These are phyloP conservation scores for Pseudogymnoascus sp. DNA, from an alignment of 2,329 filamentous ascomycete genomes.

Conservation along the genomic window DNA sequence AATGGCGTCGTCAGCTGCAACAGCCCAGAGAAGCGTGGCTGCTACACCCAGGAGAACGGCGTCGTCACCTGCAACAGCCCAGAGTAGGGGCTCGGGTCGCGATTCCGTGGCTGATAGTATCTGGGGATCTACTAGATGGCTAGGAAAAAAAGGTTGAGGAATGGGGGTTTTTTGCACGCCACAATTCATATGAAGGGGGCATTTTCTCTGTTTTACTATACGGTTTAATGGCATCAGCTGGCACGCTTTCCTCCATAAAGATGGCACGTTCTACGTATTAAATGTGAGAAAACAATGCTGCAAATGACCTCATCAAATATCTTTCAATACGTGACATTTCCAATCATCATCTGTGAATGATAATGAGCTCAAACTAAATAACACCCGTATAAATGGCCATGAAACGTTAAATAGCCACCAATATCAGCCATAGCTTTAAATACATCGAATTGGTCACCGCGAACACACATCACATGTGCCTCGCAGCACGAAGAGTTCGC, in stretches of 20 bases:
- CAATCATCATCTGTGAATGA: neutral
- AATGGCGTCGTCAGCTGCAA: too few relatives aligned
- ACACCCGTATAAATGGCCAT: neutral
- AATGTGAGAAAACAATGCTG: neutral
- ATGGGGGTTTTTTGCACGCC: constrained; percentile 62
- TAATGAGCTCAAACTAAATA: neutral
- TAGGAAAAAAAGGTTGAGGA: constrained; percentile 60
- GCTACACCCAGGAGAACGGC: neutral
- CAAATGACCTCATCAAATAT: neutral
- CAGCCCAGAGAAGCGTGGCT: too few relatives aligned
- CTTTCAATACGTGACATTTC: neutral
- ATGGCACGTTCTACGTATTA: neutral
- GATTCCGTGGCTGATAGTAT: constrained; percentile 31
- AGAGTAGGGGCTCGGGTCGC: too few relatives aligned
- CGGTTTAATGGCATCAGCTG: neutral
- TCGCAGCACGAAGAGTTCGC: neutral
- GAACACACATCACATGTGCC: neutral
- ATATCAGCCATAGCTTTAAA: neutral
- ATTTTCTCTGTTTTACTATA: constrained; percentile 10
- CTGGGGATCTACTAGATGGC: constrained; percentile 52
- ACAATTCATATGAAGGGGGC: constrained; percentile 62
- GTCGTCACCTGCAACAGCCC: too few relatives aligned
- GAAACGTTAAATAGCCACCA: neutral
- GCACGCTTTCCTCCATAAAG: neutral
- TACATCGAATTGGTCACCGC: neutral